Conservation (phyloP, 768 basidiomycete species). For the Lactarius hengduanensis region DNA sequence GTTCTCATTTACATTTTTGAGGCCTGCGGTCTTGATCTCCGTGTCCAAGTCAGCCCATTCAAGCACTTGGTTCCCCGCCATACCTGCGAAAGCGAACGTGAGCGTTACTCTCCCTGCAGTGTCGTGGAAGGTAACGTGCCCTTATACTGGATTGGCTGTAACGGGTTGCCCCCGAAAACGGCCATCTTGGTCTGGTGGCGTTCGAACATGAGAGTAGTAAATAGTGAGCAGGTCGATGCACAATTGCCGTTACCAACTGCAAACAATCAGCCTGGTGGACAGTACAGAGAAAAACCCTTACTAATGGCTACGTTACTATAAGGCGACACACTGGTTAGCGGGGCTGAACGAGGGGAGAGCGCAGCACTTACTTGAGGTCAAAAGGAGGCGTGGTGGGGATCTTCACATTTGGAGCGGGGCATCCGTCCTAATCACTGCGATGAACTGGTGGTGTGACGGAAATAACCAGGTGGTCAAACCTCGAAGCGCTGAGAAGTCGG, state of each 20-base stretch:
- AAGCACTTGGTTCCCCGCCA: conserved; percentile 6
- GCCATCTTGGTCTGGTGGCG: conserved; percentile 47
- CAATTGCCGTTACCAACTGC: conserved; percentile 35
- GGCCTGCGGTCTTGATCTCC: conserved; percentile 26
- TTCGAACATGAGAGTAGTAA: conserved; percentile 55
- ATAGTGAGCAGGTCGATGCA: conserved; percentile 58
- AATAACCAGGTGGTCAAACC: conserved; percentile 28
- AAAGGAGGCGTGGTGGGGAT: conserved; percentile 20
- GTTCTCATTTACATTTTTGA: conserved; percentile 34
- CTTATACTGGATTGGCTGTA: conserved; percentile 47
- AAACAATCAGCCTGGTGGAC: not conserved
- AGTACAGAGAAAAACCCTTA: not conserved
- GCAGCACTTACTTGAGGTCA: conserved; percentile 19
- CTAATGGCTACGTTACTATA: conserved; percentile 23
- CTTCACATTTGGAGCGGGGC: conserved; percentile 31
- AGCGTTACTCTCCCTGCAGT: not conserved
- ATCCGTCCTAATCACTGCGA: conserved; percentile 35
- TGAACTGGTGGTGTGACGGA: not conserved
- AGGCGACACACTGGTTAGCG: not conserved
- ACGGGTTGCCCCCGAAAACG: conserved; percentile 52
- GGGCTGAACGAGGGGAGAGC: not conserved
- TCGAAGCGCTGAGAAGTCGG: conserved; percentile 37
- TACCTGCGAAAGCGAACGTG: conserved; percentile 19
- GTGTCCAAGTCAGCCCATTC: conserved; percentile 2
- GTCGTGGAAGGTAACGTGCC: conserved; percentile 29